Evolutionary conservation across 176 grass and related monocot genomes (phyloP).

Genomic region (Oryza meridionalis): DNA sequence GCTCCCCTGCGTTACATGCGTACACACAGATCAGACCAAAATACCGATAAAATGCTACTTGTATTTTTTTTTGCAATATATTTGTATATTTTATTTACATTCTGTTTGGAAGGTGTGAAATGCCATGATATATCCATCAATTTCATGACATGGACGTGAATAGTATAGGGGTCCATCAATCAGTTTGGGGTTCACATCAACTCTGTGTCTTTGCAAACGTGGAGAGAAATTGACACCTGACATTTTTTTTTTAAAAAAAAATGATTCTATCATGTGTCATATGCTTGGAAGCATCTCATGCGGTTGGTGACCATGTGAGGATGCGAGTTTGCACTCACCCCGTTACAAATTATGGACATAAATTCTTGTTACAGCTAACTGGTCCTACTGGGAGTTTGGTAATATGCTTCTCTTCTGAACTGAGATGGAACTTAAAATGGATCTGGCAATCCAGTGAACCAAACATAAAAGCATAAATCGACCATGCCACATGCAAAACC

Average conservation of each 20-base stretch:
- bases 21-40: neutral
- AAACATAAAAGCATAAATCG: neutral
- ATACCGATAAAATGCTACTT: neutral
- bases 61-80: neutral
- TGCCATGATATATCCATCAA: neutral
- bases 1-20: slow-evolving; percentile 48
- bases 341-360: neutral
- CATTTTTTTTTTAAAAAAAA: neutral
- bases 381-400: neutral
- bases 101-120: neutral
- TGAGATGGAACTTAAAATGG: neutral
- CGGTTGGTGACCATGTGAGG: slow-evolving; percentile 17
- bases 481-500: slow-evolving; percentile 6
- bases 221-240: neutral
- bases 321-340: neutral
- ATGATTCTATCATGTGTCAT: neutral
- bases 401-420: neutral
- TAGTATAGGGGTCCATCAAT: neutral
- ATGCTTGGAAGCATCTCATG: neutral
- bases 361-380: neutral
- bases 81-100: neutral
- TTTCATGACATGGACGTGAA: neutral
- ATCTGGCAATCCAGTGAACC: neutral
- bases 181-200: neutral
- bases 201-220: neutral